These are phyloP conservation scores for Rhodotorula sp. DNA, from an alignment of 1,284 basidiomycete genomes.

Conservation along the genomic window DNA sequence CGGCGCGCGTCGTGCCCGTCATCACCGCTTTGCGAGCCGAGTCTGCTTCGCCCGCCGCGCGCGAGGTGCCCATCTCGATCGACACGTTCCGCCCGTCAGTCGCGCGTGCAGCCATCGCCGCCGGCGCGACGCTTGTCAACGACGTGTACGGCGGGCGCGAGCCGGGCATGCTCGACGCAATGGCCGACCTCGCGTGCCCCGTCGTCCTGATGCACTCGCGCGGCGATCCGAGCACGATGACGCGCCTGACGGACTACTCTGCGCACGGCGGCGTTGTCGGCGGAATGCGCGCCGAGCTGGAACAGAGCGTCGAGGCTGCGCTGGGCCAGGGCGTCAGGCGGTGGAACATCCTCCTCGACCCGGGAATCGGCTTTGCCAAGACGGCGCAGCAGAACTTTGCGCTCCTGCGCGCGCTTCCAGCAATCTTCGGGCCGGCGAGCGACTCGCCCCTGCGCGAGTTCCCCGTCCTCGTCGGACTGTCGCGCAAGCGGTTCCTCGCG, in stretches of 20 bases:
- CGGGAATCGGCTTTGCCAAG: slow-evolving; percentile 96
- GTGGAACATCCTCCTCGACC: slow-evolving; percentile 91
- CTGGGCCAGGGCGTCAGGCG: slow-evolving; percentile 76
- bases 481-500: slow-evolving; percentile 81
- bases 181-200: slow-evolving; percentile 61
- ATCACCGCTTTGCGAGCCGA: slow-evolving; percentile 56
- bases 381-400: slow-evolving; percentile 71
- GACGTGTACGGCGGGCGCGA: slow-evolving; percentile 85
- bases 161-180: slow-evolving; percentile 65
- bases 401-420: slow-evolving; percentile 62
- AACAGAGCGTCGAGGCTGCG: slow-evolving; percentile 65
- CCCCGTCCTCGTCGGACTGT: slow-evolving; percentile 75
- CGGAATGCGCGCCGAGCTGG: slow-evolving; percentile 74
- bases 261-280: slow-evolving; percentile 68
- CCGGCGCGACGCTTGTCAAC: slow-evolving; percentile 92
- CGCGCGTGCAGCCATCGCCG: slow-evolving; percentile 71
- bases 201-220: slow-evolving; percentile 94
- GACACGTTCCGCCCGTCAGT: slow-evolving; percentile 91
- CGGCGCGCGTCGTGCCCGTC: slow-evolving; percentile 64
- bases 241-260: slow-evolving; percentile 58
- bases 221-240: slow-evolving; percentile 64
- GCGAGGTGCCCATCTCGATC: slow-evolving; percentile 66
- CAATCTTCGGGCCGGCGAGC: slow-evolving; percentile 53
- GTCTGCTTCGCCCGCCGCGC: slow-evolving; percentile 42
- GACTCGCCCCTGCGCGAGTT: slow-evolving; percentile 60